These are phyloP conservation scores for Pichia terricola DNA, from an alignment of 1,139 yeast genomes.

Conservation along the genomic window DNA sequence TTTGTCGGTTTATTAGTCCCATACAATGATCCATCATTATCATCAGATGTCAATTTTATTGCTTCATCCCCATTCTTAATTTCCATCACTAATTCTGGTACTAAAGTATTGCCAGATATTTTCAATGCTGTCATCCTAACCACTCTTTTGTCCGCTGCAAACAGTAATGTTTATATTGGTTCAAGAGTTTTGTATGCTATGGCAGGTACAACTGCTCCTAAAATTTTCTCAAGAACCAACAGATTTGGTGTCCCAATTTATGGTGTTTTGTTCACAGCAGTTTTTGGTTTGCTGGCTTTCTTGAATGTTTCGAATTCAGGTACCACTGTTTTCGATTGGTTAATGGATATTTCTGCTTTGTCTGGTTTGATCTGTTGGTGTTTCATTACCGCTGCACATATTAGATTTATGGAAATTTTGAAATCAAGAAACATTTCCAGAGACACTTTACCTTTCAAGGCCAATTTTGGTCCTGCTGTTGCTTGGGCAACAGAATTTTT, in stretches of 20 bases:
- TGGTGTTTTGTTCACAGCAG: slow-evolving; percentile 49
- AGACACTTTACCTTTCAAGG: slow-evolving; percentile 60
- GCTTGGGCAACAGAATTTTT: slow-evolving; percentile 48
- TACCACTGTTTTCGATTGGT: slow-evolving; percentile 68
- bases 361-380: slow-evolving; percentile 73
- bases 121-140: slow-evolving; percentile 66
- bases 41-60: slow-evolving; percentile 26
- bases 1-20: slow-evolving; percentile 83
- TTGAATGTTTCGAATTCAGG: slow-evolving; percentile 58
- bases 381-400: slow-evolving; percentile 54
- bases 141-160: slow-evolving; percentile 71
- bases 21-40: slow-evolving; percentile 45
- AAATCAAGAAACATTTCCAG: slow-evolving; percentile 50
- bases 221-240: slow-evolving; percentile 40
- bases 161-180: slow-evolving; percentile 69
- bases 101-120: slow-evolving; percentile 56
- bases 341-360: slow-evolving; percentile 70
- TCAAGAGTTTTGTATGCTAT: slow-evolving; percentile 64
- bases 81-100: slow-evolving; percentile 60
- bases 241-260: slow-evolving; percentile 59
- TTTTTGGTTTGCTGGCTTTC: slow-evolving; percentile 58
- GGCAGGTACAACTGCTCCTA: slow-evolving; percentile 58
- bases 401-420: slow-evolving; percentile 58
- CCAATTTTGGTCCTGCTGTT: slow-evolving; percentile 51
- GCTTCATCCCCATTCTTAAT: slow-evolving; percentile 43